A percentile compares a stretch with the other conserved stretches of the same genome.
Conservation (phyloP, 2,329 filamentous ascomycete species). For the Nemania sp. region DNA sequence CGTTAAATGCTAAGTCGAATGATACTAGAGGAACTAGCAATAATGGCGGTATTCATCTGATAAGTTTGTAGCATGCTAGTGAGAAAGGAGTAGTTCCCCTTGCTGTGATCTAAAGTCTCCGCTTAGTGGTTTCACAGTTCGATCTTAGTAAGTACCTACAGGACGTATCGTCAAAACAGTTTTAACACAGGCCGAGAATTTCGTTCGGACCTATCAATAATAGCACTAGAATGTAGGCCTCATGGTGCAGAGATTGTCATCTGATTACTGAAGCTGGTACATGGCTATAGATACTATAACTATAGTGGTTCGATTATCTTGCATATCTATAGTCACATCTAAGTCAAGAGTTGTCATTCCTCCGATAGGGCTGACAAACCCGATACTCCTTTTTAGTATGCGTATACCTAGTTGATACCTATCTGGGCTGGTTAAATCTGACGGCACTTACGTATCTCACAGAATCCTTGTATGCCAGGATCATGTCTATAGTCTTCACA, state of each 20-base stretch:
- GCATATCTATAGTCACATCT: not conserved
- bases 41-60: not conserved
- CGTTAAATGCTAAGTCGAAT: not conserved
- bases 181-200: too few relatives aligned
- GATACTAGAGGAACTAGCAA: not conserved
- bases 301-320: not conserved
- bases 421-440: too few relatives aligned
- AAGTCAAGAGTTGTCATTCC: not conserved
- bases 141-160: not conserved
- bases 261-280: not conserved
- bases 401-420: not conserved
- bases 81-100: not conserved
- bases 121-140: not conserved
- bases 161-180: too few relatives aligned
- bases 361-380: not conserved
- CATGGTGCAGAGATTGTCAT: not conserved
- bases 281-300: not conserved
- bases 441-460: not conserved
- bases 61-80: not conserved
- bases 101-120: not conserved
- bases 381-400: not conserved
- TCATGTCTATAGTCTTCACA: not conserved
- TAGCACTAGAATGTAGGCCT: not conserved
- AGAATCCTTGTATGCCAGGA: not conserved
- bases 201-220: not conserved